phyloP scores from a whole-genome alignment of 2,329 filamentous ascomycete genomes.

The Ascochyta clinopodiicola region DNA sequence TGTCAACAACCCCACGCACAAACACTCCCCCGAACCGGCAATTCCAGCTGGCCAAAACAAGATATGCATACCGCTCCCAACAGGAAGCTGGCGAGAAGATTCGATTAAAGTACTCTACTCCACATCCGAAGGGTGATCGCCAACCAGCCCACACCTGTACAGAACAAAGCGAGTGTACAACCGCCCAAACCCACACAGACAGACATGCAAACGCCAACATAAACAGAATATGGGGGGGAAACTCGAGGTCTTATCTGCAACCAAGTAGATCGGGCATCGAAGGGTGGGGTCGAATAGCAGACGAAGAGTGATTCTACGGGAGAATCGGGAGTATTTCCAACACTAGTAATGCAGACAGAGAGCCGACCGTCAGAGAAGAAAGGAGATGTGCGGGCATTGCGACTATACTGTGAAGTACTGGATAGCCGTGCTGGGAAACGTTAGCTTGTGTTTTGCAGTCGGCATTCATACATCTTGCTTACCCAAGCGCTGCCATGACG shows the following conservation, averaged over 20 bases:
- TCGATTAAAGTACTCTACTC: slow-evolving; percentile 35
- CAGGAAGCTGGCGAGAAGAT: slow-evolving; percentile 11
- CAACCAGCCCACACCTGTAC: slow-evolving; percentile 9
- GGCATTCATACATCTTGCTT: slow-evolving; percentile 54
- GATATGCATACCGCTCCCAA: not conserved
- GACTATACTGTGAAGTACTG: slow-evolving; percentile 11
- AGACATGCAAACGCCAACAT: slow-evolving; percentile 16
- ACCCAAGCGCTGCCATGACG: slow-evolving; percentile 90
- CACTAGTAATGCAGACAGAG: slow-evolving; percentile 18
- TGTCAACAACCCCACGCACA: no score
- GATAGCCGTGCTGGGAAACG: slow-evolving; percentile 5
- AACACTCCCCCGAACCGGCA: no score
- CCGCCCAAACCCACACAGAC: slow-evolving; percentile 12
- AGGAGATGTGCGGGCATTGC: not conserved
- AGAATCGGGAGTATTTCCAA: slow-evolving; percentile 1
- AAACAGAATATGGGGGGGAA: slow-evolving; percentile 11
- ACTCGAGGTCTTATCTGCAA: slow-evolving; percentile 8
- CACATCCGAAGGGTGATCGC: slow-evolving; percentile 1
- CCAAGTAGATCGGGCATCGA: slow-evolving; percentile 6
- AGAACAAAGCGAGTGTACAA: slow-evolving; percentile 24
- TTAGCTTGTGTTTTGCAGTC: not conserved
- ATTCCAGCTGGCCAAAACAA: not conserved
- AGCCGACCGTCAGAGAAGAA: slow-evolving; percentile 12
- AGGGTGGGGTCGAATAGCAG: slow-evolving; percentile 10
- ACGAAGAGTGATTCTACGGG: not conserved